Evolutionary conservation across 495 filamentous ascomycete genomes (phyloP).

Genomic region (Immersiella caudata): DNA sequence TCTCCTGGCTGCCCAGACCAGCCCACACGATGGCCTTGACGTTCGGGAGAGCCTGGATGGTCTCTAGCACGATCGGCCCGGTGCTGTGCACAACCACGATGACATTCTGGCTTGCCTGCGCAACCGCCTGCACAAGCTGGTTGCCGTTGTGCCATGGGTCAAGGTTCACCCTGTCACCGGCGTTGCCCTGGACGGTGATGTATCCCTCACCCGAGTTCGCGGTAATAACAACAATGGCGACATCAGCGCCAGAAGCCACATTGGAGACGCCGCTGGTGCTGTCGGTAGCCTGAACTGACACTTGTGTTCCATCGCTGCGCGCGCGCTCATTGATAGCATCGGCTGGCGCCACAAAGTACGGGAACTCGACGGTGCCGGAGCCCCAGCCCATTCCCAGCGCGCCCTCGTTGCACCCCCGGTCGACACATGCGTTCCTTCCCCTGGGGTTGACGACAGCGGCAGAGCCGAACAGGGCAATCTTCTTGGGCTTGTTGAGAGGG

Average conservation of each 20-base stretch:
- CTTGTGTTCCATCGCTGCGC: slow-evolving; percentile 48
- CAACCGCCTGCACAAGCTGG: slow-evolving; percentile 68
- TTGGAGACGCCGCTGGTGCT: slow-evolving; percentile 48
- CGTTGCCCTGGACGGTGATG: slow-evolving; percentile 62
- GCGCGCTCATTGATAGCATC: slow-evolving; percentile 56
- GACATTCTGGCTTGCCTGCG: slow-evolving; percentile 61
- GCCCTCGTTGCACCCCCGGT: slow-evolving; percentile 64
- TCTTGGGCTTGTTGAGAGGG: slow-evolving; percentile 60
- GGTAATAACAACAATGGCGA: slow-evolving; percentile 67
- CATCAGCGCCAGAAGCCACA: slow-evolving; percentile 57
- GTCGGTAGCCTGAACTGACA: slow-evolving; percentile 58
- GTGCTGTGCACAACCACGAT: slow-evolving; percentile 95
- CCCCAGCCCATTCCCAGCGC: slow-evolving; percentile 66
- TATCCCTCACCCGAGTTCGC: slow-evolving; percentile 68
- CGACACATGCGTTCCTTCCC: slow-evolving; percentile 55
- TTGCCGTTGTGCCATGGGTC: slow-evolving; percentile 78
- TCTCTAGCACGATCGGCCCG: slow-evolving; percentile 82
- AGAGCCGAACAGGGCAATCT: slow-evolving; percentile 71
- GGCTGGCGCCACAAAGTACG: slow-evolving; percentile 60
- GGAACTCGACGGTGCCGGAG: slow-evolving; percentile 58
- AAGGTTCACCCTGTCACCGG: slow-evolving; percentile 65
- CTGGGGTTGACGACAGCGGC: slow-evolving; percentile 68
- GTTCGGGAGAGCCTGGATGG: slow-evolving; percentile 73
- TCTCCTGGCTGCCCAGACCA: slow-evolving; percentile 89
- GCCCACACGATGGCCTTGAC: slow-evolving; percentile 86